Evolutionary conservation across 352 stramenopile genomes (phyloP), one percentile per base, ranked within the genome.

Genomic region (Pythium brassicae): DNA sequence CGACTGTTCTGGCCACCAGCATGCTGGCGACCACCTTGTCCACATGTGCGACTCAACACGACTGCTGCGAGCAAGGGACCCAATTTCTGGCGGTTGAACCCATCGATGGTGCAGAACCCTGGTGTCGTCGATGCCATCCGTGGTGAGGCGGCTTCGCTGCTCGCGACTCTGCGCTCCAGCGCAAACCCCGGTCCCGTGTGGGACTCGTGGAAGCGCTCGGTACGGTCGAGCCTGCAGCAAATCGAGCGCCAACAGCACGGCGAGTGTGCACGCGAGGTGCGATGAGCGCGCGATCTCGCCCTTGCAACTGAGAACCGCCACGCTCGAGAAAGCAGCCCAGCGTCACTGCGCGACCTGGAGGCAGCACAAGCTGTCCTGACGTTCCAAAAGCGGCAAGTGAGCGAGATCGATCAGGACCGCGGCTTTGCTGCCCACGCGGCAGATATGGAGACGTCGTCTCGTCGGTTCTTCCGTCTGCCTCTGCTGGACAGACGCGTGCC

Each of bases 181-280:
- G 10, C 25, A 10, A 59, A 55, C 32, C 51, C 59, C 12, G 59
- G 59, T 10, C 15, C 48, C 3, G 25, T 61, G 17, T 65, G 59
- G 44, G 46, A 65, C 17, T 34, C 26, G 23, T 65, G 59, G 59
- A 65, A 65, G 48, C 22, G 43, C 4, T 43, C 43, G 20, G 20
- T 49, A 5, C 17, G 50, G 17, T 12, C 29, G 14, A 42, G 29
- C 4, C 52, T 65, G 12, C 40, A 53, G 34, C 32, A 51, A 2
- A 43, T 54, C 17, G 34, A 65, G 37, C 37, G 23, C 25, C 39
- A 53, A 12, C 42, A 25, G 22, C 47, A 29, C 14, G 2, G 35
- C 37, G n/a, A 54, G 4, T 34, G 29, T 5, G 15, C 3, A 4
- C 32, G 37, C 17, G 50, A 56, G 32, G 27, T 54, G 12, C 29